Evolutionary conservation across 140 eudicot species (phyloP), one percentile per base, ranked within the genome.

Genomic region (Stevia rebaudiana): DNA sequence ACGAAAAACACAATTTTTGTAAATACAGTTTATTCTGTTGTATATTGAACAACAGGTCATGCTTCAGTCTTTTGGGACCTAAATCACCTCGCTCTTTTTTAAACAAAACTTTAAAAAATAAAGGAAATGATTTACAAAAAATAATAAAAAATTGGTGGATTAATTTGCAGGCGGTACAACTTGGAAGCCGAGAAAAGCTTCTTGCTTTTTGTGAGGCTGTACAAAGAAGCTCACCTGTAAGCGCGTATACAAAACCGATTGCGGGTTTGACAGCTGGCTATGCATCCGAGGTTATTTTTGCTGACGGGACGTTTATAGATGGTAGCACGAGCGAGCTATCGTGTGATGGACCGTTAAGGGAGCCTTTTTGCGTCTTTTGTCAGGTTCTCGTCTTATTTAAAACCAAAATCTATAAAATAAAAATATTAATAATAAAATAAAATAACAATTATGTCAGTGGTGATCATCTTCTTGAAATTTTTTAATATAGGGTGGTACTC

Each of bases 251-350:
- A 21, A 83, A 72, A 70, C 98, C 98, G 4, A 69, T 88, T 40
- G 89, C 98, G 30, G 96, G 96, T 37, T 65, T 80, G 71, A 85
- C 96, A 36, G 80, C 98, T 79, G 98, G 96, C 49, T 92, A 92
- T 81, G 98, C 98, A 44, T 92, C 98, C 9, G 98, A 92, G 95
- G 98, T 92, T 63, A 83, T 92, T 36, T 92, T 87, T 85, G 98
- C 98, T 44, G 98, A 92, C 74, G 96, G 96, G 42, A 92, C 96
- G 21, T 92, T 92, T 41, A 88, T 92, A 60, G 98, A 92, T 68
- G 98, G 98, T 36, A 87, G 98, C 73, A 92, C 98, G 1, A 92
- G 98, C 74, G 98, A 92, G 71, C 90, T 92, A 37, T 92, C 98
- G 30, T 92, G 98, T 69, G 98, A 92, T 65, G 98, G 98, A 36